Evolutionary conservation across 352 stramenopile species (phyloP).

Genomic region (Phytophthora ohioensis): DNA sequence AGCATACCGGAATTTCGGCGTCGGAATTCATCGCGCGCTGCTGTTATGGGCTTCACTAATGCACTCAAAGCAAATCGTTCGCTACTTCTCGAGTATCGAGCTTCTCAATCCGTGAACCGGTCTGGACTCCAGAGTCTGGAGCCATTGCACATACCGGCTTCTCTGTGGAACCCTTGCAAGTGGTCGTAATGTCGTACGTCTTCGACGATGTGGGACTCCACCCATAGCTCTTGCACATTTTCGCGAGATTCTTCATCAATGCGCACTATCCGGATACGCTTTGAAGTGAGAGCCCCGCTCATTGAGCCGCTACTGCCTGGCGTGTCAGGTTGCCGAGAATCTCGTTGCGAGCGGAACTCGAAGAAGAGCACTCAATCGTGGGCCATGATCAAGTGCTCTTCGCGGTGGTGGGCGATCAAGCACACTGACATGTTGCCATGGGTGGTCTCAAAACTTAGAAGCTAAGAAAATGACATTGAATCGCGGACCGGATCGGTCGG

Average conservation of each 20-base stretch:
- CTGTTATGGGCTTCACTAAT: slow-evolving; percentile 22
- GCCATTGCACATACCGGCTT: slow-evolving; percentile 35
- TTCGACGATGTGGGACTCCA: slow-evolving; percentile 25
- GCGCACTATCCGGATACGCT: slow-evolving; percentile 22
- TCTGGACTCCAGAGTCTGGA: slow-evolving; percentile 1
- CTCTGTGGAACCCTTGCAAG: slow-evolving; percentile 35
- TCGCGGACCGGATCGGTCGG: slow-evolving; percentile 41
- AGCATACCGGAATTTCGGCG: too few relatives aligned
- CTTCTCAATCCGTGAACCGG: slow-evolving; percentile 8
- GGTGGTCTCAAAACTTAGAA: slow-evolving; percentile 8
- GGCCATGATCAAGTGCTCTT: too few relatives aligned
- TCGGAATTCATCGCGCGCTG: slow-evolving; percentile 4
- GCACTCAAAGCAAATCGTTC: slow-evolving; percentile 38
- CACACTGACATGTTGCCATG: too few relatives aligned
- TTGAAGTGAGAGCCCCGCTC: slow-evolving; percentile 24
- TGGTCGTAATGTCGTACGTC: slow-evolving; percentile 26
- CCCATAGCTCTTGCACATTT: slow-evolving; percentile 27
- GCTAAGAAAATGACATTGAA: slow-evolving; percentile 38
- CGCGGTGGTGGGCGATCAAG: too few relatives aligned
- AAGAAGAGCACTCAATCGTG: too few relatives aligned
- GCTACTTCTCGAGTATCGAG: slow-evolving; percentile 30
- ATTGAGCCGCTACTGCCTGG: slow-evolving; percentile 33
- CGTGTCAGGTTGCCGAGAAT: too few relatives aligned
- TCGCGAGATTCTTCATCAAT: slow-evolving; percentile 41
- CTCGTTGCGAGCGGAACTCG: too few relatives aligned